Evolutionary conservation across 495 filamentous ascomycete genomes (phyloP).

Genomic region (Tuber calosporum): DNA sequence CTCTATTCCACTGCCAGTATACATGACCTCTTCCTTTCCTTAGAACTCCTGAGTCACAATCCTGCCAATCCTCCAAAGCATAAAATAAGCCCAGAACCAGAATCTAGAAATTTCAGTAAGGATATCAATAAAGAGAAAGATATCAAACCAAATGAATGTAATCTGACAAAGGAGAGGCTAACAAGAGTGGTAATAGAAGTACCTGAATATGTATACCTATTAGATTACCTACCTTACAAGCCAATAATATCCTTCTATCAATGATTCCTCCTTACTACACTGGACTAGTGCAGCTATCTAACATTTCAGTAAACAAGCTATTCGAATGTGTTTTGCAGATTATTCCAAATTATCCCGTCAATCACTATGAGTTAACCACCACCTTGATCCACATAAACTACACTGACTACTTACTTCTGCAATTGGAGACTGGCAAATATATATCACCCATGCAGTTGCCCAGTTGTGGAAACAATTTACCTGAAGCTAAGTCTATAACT

Average conservation of each 20-base stretch:
- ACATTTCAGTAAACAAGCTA: conserved; percentile 14
- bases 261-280: conserved; percentile 5
- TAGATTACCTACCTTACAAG: conserved; percentile 3
- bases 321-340: conserved; percentile 2
- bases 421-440: conserved; percentile 4
- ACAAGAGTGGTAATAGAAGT: no score
- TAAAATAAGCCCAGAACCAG: no score
- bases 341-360: conserved; percentile 8
- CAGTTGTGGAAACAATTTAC: conserved; percentile 13
- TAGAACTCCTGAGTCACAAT: no score
- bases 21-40: no score
- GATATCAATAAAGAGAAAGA: no score
- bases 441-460: conserved; percentile 13
- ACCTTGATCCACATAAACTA: conserved; percentile 1
- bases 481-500: neutral
- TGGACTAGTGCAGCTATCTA: conserved; percentile 9
- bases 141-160: no score
- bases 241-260: conserved; percentile 7
- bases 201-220: no score
- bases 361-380: neutral
- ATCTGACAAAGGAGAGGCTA: no score
- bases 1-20: no score
- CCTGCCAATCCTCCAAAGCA: no score
- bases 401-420: neutral
- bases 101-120: no score